Evolutionary conservation across 2,329 filamentous ascomycete genomes (phyloP).

Genomic region (Polytolypa hystricis): DNA sequence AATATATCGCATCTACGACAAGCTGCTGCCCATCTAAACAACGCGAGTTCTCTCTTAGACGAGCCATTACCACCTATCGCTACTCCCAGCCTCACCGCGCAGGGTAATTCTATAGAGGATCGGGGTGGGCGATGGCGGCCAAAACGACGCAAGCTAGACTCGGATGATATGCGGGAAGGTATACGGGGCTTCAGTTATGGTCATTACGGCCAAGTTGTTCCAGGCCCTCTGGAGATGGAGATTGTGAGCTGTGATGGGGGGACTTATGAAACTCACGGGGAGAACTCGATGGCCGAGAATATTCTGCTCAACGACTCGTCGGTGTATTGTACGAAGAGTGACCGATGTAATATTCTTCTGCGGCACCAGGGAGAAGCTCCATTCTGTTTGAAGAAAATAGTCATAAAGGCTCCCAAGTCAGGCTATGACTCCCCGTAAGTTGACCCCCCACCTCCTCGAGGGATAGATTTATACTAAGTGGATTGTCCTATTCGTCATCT

Average conservation of each 20-base stretch:
- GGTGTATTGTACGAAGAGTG: conserved; percentile 84
- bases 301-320: conserved; percentile 70
- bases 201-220: conserved; percentile 74
- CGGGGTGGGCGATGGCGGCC: conserved; percentile 36
- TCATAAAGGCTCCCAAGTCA: conserved; percentile 67
- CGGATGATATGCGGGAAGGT: conserved; percentile 42
- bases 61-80: conserved; percentile 5
- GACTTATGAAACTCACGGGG: conserved; percentile 43
- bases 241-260: conserved; percentile 84
- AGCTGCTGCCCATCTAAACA: too few species aligned
- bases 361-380: conserved; percentile 68
- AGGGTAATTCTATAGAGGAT: conserved; percentile 13
- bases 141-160: conserved; percentile 62
- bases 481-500: not conserved
- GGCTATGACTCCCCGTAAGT: conserved; percentile 80
- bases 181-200: conserved; percentile 63
- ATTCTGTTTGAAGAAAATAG: conserved; percentile 73
- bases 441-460: conserved; percentile 22
- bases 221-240: conserved; percentile 73
- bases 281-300: conserved; percentile 61
- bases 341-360: conserved; percentile 75
- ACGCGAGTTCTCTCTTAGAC: too few species aligned
- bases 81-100: conserved; percentile 6
- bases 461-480: too few species aligned
- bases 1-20: too few species aligned